These are phyloP conservation scores for Rosa multiflora DNA, from an alignment of 306 rosid genomes.

Conservation along the genomic window DNA sequence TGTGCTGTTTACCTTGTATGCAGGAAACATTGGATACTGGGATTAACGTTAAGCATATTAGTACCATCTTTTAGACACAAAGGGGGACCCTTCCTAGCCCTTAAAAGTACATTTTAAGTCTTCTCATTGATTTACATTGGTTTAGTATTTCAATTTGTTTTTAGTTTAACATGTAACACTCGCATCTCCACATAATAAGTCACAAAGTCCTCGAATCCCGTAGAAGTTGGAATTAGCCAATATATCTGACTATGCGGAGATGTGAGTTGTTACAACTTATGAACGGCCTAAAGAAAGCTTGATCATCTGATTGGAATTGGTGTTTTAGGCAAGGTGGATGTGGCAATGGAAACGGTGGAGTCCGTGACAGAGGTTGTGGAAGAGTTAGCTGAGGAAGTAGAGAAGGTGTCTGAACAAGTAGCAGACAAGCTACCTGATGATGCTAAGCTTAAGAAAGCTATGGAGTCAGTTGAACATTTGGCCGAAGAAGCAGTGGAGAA, in stretches of 20 bases:
- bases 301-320: neutral
- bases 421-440: constrained; percentile 14
- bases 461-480: constrained; percentile 11
- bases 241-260: neutral
- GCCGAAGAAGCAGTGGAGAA: constrained; percentile 6
- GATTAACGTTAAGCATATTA: constrained; percentile 1
- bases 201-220: no score
- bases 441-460: constrained; percentile 15
- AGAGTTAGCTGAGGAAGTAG: constrained; percentile 7
- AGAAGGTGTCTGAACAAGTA: constrained; percentile 7
- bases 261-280: neutral
- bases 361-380: constrained; percentile 19
- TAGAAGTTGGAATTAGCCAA: neutral
- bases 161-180: neutral
- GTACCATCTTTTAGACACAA: constrained; percentile 16
- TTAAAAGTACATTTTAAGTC: neutral
- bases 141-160: neutral
- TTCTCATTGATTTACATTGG: neutral
- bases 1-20: neutral
- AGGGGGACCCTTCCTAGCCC: constrained; percentile 11
- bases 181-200: neutral
- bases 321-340: constrained; percentile 8
- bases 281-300: neutral
- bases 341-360: constrained; percentile 6
- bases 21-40: constrained; percentile 16